Conservation (phyloP, 164 flowering plant species). For the Piper longum region DNA sequence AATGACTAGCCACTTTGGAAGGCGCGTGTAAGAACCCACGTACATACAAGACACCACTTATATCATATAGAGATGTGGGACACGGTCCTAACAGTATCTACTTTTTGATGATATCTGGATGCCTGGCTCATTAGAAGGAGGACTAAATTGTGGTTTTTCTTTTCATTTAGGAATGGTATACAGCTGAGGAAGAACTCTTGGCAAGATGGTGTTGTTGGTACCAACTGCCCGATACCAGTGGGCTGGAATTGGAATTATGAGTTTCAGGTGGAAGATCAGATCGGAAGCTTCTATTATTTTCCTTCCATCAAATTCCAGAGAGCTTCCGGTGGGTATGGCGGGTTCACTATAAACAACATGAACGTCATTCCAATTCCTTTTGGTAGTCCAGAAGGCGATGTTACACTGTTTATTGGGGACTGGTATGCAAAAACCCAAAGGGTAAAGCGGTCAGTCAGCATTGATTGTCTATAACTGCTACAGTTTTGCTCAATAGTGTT, state of each 20-base stretch:
- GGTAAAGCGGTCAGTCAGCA: constrained; percentile 24
- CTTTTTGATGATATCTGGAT: not conserved
- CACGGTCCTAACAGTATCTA: not conserved
- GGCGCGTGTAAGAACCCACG: too few species aligned
- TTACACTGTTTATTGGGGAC: constrained; percentile 65
- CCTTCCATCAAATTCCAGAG: constrained; percentile 69
- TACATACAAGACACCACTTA: too few species aligned
- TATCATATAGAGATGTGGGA: too few species aligned
- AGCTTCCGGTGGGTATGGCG: constrained; percentile 96
- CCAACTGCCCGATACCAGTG: constrained; percentile 88
- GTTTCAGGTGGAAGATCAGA: constrained; percentile 95
- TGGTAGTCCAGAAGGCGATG: constrained; percentile 77
- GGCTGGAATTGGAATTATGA: constrained; percentile 95
- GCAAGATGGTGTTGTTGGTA: constrained; percentile 95
- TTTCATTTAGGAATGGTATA: constrained; percentile 66
- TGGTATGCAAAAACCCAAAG: constrained; percentile 76
- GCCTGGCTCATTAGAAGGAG: not conserved
- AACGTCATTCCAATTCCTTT: constrained; percentile 80
- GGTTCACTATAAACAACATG: constrained; percentile 68
- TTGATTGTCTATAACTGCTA: not conserved
- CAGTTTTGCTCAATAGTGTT: not conserved
- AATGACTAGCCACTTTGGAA: too few species aligned
- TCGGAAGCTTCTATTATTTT: constrained; percentile 91
- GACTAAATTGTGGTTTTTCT: too few species aligned
- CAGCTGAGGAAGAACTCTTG: constrained; percentile 87